A percentile compares a stretch with the other conserved stretches of the same genome.
phyloP scores from a whole-genome alignment of 2,329 filamentous ascomycete species.

The Aureobasidium sp. region DNA sequence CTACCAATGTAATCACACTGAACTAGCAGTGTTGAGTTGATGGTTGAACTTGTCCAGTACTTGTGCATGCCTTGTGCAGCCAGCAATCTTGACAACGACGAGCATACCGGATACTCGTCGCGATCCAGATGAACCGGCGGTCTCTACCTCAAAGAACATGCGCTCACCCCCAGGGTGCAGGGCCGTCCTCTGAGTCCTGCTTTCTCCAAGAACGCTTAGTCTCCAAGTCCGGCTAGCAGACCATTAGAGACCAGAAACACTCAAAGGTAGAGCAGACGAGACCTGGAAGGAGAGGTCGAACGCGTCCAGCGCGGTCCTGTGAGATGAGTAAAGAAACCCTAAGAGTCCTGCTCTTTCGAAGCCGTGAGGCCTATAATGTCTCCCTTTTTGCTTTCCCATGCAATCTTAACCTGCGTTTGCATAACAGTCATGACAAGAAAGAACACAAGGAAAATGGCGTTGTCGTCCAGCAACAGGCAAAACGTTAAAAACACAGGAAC shows the following conservation, averaged over 20 bases:
- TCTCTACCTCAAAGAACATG: background rate
- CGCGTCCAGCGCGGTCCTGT: background rate
- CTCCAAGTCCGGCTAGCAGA: background rate
- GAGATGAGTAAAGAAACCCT: background rate
- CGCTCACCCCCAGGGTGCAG: background rate
- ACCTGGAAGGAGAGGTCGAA: background rate
- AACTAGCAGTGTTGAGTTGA: background rate
- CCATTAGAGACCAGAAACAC: background rate
- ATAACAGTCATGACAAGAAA: slow-evolving; percentile 12
- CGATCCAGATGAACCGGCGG: background rate
- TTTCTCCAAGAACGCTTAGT: background rate
- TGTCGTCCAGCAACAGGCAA: background rate
- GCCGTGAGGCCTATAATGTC: slow-evolving; percentile 12
- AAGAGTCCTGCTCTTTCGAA: slow-evolving; percentile 11
- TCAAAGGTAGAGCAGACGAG: background rate
- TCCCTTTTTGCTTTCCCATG: slow-evolving; percentile 8
- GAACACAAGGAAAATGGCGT: background rate
- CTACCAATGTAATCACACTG: background rate
- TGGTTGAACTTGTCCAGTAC: background rate
- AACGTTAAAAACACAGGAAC: background rate
- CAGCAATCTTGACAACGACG: background rate
- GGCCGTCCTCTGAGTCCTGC: background rate
- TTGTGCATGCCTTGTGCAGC: background rate
- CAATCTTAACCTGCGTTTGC: slow-evolving; percentile 16
- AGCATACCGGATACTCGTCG: background rate